Evolutionary conservation across 441 rosid species (phyloP).

Genomic region (Populus hybrid): DNA sequence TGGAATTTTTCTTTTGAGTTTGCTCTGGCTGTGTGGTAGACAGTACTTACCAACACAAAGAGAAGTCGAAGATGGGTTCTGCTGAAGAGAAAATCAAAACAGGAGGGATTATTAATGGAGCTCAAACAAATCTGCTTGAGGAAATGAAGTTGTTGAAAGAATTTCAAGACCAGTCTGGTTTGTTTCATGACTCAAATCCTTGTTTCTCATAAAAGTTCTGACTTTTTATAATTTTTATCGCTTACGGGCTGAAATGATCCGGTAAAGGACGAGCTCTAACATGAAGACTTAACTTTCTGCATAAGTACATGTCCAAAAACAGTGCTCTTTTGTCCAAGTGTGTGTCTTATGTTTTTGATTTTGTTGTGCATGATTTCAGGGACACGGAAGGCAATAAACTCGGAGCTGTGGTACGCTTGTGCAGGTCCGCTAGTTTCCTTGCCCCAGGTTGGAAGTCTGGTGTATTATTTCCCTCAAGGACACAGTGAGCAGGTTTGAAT

Average conservation of each 20-base stretch:
- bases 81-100: constrained; percentile 66
- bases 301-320: background rate
- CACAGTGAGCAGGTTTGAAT: constrained; percentile 92
- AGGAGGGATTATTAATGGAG: constrained; percentile 35
- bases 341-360: background rate
- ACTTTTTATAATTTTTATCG: background rate
- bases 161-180: constrained; percentile 85
- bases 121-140: constrained; percentile 56
- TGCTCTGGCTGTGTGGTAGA: background rate
- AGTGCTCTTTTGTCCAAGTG: background rate
- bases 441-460: constrained; percentile 93
- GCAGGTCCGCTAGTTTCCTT: constrained; percentile 96
- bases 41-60: background rate
- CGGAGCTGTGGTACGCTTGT: constrained; percentile 97
- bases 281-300: background rate
- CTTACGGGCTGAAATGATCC: constrained; percentile 1
- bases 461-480: constrained; percentile 94
- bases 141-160: constrained; percentile 88
- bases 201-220: constrained; percentile 7
- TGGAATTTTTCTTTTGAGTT: background rate
- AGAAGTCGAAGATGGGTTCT: constrained; percentile 14
- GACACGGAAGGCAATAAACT: constrained; percentile 61
- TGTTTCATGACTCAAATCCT: constrained; percentile 16
- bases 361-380: constrained; percentile 37
- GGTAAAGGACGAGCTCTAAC: background rate